Evolutionary conservation across 2,329 filamentous ascomycete species (phyloP), one percentile per base, ranked within the genome.

Genomic region (Aotearoamyces nothofagi): DNA sequence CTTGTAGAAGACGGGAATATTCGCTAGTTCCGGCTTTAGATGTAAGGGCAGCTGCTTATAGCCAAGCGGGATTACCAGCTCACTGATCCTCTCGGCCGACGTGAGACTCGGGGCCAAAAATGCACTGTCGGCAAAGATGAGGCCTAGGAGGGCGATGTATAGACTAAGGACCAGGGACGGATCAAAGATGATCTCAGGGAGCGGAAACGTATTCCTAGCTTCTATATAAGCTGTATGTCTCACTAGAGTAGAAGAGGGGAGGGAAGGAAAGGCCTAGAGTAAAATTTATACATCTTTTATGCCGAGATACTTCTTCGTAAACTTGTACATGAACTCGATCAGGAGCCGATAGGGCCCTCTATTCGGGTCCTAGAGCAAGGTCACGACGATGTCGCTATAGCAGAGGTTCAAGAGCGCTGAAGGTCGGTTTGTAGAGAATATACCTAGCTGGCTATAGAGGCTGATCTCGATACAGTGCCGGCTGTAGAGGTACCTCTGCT

Each of bases 131-230:
- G 36, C 29, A 35, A 50, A 46, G 19, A 46, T 34, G 23, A 49
- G 44, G 13, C 45, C 40, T 7, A 54, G 32, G 17, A 56, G 41
- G 28, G 46, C 49, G 10, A 51, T 29, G 36, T 57, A 38, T 4
- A 39, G 43, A 35, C 46, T 57, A 12, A 57, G 44, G 7, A 53
- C 37, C 9, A 58, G 39, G 5, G 40, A 53, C 2, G 33, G 43
- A 34, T 53, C 34, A 41, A 48, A 54, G 23, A 58, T 46, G 24
- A 49, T 50, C 35, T 56, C 40, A 5, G 44, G 47, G 17, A 57
- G 35, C 2, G 35, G 35, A 26, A 55, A 55, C 5, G 30, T 49
- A 31, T 52, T 51, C 17, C 47, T 50, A 37, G 19, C n/a, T 7
- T 20, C 19, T n/a, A 20, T 20, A n/a, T 20, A n/a, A 20, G 19